Base-by-base conservation (phyloP, 2,329 filamentous ascomycete genomes). In the Aspergillus transmontanensis region DNA sequence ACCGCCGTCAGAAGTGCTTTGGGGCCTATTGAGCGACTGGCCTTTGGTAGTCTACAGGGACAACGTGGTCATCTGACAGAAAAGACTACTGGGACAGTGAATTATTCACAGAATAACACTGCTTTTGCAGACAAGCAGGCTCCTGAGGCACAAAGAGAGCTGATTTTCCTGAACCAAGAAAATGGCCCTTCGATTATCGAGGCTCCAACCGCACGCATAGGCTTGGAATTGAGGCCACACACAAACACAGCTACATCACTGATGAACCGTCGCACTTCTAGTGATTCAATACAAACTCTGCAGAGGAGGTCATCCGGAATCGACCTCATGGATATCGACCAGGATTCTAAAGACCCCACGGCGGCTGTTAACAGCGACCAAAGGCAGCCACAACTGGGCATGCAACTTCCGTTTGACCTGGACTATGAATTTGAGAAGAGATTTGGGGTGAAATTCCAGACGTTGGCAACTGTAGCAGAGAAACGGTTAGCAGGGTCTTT, bases 401-500 rank as follows among this genome's bases (percentile, higher is more conserved):
- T 11, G 36, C 16, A 30, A 19, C 21, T 21, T 6, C 6, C 50
- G n/a, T 21, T 58, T 36, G 63, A 68, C 19, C n/a, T 67, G 2
- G 55, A 68, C 43, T 48, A 11, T 9, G 19, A 68, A 26, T 71
- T 75, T 34, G 57, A 61, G 21, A 4, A 46, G 1, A 28, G 63
- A 2, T 72, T 71, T 58, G 62, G 66, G 1, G 71, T 79, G n/a
- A 72, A 68, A 0, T 72, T 75, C 58, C 58, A 74, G 6, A 63
- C 70, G 4, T 62, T 80, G 21, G 69, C 71, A 32, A 60, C 64
- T 16, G 64, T 74, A 1, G 68, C 70, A 41, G 63, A 53, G 9
- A 69, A 70, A n/a, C 64, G 64, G 14, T 32, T 48, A 1, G 69
- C 72, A 4, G 68, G 70, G 10, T 68, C 69, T 9, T 78, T 80